Base-by-base conservation (phyloP, 345 rosid genomes). In the Cochlearia excelsa region DNA sequence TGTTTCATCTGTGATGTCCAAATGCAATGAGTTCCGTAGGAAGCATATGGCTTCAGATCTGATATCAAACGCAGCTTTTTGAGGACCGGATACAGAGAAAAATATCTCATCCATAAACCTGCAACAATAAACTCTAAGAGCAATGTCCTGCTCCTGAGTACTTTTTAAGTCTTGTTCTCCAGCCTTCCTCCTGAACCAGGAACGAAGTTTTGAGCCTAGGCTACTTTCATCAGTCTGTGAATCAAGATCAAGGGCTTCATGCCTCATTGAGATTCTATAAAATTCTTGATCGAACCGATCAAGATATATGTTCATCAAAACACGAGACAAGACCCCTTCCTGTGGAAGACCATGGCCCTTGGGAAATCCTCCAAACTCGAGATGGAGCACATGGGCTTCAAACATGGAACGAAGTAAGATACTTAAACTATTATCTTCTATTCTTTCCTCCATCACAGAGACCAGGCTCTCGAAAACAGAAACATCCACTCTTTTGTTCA, bases 301-400 rank as follows among this genome's bases (percentile, higher is more conserved):
- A 45, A 91, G 92, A 75, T 91, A 88, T 63, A 91, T 80, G 71
- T 86, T 91, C 73, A 86, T 80, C 61, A 91, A 69, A 47, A 91
- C 75, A 47, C 95, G 86, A 51, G 84, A 91, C 73, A 91, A 51
- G 42, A 82, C 70, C 55, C 98, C 98, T 80, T 91, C 96, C 61
- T 91, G 98, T 26, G 98, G 96, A 67, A 91, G 96, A 68, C 98
- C 96, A 63, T 91, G 92, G 34, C 96, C 92, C 77, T 91, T 91
- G 27, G 90, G 85, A 66, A 84, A 91, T 44, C 90, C 86, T 29
- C 96, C 98, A 80, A 91, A 91, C 77, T 84, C 95, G 34, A 85
- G 60, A 74, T 88, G 85, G 41, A 88, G 77, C 66, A 82, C 90
- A 3, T 70, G 71, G 26, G 92, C 79, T 65, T 88, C 82, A 74